These are phyloP conservation scores for Oryza rufipogon DNA, from an alignment of 176 grass and related monocot genomes.

Conservation along the genomic window DNA sequence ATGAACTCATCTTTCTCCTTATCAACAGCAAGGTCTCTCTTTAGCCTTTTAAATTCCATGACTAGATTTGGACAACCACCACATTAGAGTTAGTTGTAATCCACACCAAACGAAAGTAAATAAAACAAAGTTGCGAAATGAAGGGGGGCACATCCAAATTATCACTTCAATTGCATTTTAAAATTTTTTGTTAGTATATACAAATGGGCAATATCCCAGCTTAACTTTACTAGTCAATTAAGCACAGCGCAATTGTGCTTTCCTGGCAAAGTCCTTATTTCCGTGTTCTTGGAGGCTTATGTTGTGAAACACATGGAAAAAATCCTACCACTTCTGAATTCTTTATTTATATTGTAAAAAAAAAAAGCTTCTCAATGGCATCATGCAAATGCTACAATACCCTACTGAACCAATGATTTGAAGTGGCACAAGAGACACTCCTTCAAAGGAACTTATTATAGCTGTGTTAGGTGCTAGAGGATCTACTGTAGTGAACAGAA, in stretches of 20 bases:
- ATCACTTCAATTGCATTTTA: slow-evolving; percentile 6
- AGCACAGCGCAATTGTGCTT: background rate
- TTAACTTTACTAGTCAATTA: slow-evolving; percentile 14
- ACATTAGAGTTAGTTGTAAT: slow-evolving; percentile 24
- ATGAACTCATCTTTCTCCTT: slow-evolving; percentile 18
- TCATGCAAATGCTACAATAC: slow-evolving; percentile 28
- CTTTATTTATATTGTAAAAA: background rate
- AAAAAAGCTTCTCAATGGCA: background rate
- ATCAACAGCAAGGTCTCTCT: slow-evolving; percentile 31
- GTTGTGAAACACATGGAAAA: background rate
- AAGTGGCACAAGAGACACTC: background rate
- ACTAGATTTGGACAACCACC: slow-evolving; percentile 20
- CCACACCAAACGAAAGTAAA: slow-evolving; percentile 41
- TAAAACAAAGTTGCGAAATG: slow-evolving; percentile 37
- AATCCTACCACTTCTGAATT: background rate
- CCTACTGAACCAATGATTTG: slow-evolving; percentile 42
- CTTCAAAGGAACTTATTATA: slow-evolving; percentile 6
- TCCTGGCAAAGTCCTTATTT: slow-evolving; percentile 9
- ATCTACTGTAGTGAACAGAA: slow-evolving; percentile 25
- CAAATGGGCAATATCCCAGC: background rate
- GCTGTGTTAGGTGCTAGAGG: slow-evolving; percentile 29
- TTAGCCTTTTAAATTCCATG: slow-evolving; percentile 21
- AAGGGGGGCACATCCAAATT: slow-evolving; percentile 6
- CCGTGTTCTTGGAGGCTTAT: background rate
- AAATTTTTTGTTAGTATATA: slow-evolving; percentile 5